phyloP scores from a whole-genome alignment of 2,329 filamentous ascomycete genomes.

The Ophiognomonia clavigignenti-juglandacearum region DNA sequence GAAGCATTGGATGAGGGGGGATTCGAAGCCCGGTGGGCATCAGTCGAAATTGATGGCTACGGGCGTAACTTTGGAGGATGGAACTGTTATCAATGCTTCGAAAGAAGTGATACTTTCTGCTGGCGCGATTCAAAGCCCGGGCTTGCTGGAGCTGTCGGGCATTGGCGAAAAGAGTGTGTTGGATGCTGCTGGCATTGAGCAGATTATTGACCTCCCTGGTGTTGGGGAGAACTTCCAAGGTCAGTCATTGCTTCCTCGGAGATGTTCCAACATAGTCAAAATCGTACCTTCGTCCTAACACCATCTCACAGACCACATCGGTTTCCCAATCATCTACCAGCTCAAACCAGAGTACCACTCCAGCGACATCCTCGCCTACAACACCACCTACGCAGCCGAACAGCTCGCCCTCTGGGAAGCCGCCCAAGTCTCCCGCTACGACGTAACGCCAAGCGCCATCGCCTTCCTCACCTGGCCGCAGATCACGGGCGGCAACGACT shows the following conservation, averaged over 20 bases:
- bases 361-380: conserved; percentile 26
- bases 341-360: conserved; percentile 27
- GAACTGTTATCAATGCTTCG: conserved; percentile 25
- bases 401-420: conserved; percentile 32
- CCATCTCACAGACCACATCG: conserved; percentile 40
- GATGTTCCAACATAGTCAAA: conserved; percentile 26
- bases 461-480: conserved; percentile 37
- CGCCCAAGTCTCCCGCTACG: conserved; percentile 29
- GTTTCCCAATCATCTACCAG: conserved; percentile 18
- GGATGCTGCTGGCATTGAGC: conserved; percentile 33
- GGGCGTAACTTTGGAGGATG: conserved; percentile 22
- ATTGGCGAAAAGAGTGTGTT: conserved; percentile 37
- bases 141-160: conserved; percentile 31
- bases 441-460: conserved; percentile 34
- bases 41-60: conserved; percentile 13
- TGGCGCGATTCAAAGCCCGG: conserved; percentile 35
- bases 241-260: conserved; percentile 29
- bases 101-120: conserved; percentile 41
- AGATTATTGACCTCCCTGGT: conserved; percentile 36
- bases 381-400: conserved; percentile 29
- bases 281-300: conserved; percentile 30
- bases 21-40: background rate
- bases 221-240: conserved; percentile 47
- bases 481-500: conserved; percentile 25
- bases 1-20: background rate